A percentile compares a stretch with the other conserved stretches of the same genome.
These are phyloP conservation scores for Elsinoe fawcettii DNA, from an alignment of 2,329 filamentous ascomycete genomes.

Conservation along the genomic window DNA sequence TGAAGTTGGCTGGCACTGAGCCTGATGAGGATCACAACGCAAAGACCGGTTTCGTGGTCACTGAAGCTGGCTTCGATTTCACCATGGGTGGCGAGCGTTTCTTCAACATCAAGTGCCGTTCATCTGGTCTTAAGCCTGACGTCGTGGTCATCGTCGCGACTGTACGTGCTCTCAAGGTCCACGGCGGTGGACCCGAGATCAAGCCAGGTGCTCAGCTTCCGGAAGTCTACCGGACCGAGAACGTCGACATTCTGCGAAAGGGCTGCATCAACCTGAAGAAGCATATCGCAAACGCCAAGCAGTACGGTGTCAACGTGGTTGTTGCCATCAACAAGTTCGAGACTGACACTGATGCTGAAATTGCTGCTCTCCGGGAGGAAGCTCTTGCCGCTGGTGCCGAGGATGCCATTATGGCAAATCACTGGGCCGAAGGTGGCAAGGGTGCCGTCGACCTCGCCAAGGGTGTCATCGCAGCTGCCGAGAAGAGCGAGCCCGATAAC, in stretches of 20 bases:
- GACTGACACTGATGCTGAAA: conserved; percentile 88
- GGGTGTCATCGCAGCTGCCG: conserved; percentile 72
- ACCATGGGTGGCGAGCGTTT: conserved; percentile 99
- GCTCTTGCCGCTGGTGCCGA: conserved; percentile 85
- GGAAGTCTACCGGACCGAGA: conserved; percentile 86
- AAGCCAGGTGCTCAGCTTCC: conserved; percentile 76
- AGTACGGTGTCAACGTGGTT: conserved; percentile 86
- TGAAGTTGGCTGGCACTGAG: conserved; percentile 94
- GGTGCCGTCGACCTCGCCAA: conserved; percentile 84
- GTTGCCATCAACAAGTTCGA: conserved; percentile 96
- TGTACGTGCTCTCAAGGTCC: conserved; percentile 90
- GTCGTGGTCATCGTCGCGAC: conserved; percentile 93
- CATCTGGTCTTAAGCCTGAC: conserved; percentile 85
- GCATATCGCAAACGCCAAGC: conserved; percentile 83
- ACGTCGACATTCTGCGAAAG: conserved; percentile 78
- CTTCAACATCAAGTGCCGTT: conserved; percentile 99
- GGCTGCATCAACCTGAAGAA: conserved; percentile 94
- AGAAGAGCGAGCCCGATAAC: conserved; percentile 66
- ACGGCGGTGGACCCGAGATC: conserved; percentile 93
- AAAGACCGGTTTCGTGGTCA: conserved; percentile 88
- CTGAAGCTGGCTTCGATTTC: conserved; percentile 97
- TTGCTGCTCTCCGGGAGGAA: conserved; percentile 82
- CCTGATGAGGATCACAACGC: conserved; percentile 74
- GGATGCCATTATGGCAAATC: conserved; percentile 87
- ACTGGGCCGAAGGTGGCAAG: conserved; percentile 92